A percentile compares a stretch with the other conserved stretches of the same genome.
phyloP scores from a whole-genome alignment of 2,329 filamentous ascomycete genomes.

The Colletotrichum chlorophyti region DNA sequence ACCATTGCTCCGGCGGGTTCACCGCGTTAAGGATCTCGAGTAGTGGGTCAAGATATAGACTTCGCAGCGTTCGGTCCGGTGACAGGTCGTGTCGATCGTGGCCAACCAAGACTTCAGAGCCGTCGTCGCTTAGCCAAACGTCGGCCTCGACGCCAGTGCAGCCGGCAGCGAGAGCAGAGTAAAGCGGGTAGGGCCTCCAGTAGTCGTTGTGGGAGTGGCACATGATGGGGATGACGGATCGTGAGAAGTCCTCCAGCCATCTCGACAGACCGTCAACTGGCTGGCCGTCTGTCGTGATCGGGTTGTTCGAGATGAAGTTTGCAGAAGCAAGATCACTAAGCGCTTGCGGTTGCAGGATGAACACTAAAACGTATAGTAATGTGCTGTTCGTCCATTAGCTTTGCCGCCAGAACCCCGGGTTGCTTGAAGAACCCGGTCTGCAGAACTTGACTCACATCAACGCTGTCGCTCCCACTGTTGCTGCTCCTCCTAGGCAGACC shows the following conservation, averaged over 20 bases:
- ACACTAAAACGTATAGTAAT: background rate
- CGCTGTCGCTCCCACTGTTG: background rate
- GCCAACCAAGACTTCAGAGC: slow-evolving; percentile 61
- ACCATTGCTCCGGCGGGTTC: slow-evolving; percentile 47
- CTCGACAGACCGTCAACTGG: background rate
- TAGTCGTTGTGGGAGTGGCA: slow-evolving; percentile 78
- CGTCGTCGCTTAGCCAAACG: slow-evolving; percentile 64
- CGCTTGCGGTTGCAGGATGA: background rate
- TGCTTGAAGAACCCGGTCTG: no score
- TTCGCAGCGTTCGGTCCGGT: slow-evolving; percentile 61
- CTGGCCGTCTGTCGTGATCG: background rate
- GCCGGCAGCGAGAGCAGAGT: slow-evolving; percentile 64
- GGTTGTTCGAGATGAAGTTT: background rate
- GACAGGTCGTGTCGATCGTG: slow-evolving; percentile 64
- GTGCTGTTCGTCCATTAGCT: background rate
- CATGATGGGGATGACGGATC: slow-evolving; percentile 48
- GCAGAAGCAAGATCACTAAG: background rate
- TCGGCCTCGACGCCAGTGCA: slow-evolving; percentile 73
- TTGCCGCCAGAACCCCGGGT: no score
- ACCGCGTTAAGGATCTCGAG: slow-evolving; percentile 62
- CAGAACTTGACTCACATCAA: background rate
- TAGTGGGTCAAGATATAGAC: slow-evolving; percentile 69
- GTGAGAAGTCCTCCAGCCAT: background rate
- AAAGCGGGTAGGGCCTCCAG: slow-evolving; percentile 68
- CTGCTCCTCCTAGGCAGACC: background rate